A percentile compares a stretch with the other conserved stretches of the same genome.
phyloP scores from a whole-genome alignment of 2,329 filamentous ascomycete species.

The Ophiostoma triangulosporum region DNA sequence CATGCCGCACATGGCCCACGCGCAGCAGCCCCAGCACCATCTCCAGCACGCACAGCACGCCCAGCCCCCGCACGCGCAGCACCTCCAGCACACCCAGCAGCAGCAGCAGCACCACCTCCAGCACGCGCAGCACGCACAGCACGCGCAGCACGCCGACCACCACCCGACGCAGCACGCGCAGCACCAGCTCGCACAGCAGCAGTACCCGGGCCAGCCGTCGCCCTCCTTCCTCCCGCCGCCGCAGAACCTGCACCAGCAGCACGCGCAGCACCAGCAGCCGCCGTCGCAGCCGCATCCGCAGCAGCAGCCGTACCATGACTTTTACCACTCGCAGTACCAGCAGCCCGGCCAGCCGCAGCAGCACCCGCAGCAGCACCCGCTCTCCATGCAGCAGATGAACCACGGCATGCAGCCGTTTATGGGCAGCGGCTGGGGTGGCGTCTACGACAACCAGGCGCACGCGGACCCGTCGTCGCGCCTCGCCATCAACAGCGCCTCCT shows the following conservation, averaged over 20 bases:
- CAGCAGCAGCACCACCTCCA: conserved; percentile 2
- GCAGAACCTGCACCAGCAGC: conserved; percentile 4
- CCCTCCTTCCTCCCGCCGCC: conserved; percentile 8
- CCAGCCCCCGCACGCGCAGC: conserved; percentile 6
- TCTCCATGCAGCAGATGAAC: conserved; percentile 4
- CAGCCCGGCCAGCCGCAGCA: conserved; percentile 3
- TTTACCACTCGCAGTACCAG: conserved; percentile 9
- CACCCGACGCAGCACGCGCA: conserved; percentile 5
- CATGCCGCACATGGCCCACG: conserved; percentile 2
- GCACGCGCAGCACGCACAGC: background rate
- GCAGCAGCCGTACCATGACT: conserved; percentile 8
- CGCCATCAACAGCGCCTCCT: conserved; percentile 4
- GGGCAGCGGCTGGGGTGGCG: conserved; percentile 8
- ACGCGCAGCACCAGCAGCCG: background rate
- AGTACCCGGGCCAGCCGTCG: conserved; percentile 4
- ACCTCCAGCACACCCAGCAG: conserved; percentile 1
- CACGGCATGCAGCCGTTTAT: conserved; percentile 5
- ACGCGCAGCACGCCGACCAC: background rate
- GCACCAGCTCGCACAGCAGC: conserved; percentile 4
- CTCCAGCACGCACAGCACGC: conserved; percentile 2
- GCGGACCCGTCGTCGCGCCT: conserved; percentile 5
- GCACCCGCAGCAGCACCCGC: conserved; percentile 7
- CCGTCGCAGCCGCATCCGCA: conserved; percentile 2
- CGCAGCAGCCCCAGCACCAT: conserved; percentile 6
- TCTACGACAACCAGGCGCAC: conserved; percentile 7